These are phyloP conservation scores for Paraphaeosphaeria minitans DNA, from an alignment of 2,329 filamentous ascomycete species.

Conservation along the genomic window DNA sequence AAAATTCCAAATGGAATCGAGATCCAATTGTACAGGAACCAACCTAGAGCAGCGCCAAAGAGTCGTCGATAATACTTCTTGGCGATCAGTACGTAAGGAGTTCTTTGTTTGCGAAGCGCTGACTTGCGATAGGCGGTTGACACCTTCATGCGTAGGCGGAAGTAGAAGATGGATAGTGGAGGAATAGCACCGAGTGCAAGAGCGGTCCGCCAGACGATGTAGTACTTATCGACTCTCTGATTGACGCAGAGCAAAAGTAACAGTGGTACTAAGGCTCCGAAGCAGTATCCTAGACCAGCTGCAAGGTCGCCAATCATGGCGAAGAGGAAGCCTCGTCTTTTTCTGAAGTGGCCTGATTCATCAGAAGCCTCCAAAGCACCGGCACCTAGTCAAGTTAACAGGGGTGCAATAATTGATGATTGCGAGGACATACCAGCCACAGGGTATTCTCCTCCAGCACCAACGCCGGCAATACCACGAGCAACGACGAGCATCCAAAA, in stretches of 20 bases:
- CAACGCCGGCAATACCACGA: slow-evolving; percentile 9
- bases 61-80: slow-evolving; percentile 58
- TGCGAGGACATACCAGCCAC: slow-evolving; percentile 45
- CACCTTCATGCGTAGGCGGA: slow-evolving; percentile 58
- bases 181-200: slow-evolving; percentile 58
- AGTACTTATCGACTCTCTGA: slow-evolving; percentile 49
- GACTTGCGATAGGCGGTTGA: slow-evolving; percentile 57
- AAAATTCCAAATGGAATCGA: slow-evolving; percentile 62
- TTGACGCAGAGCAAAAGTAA: slow-evolving; percentile 58
- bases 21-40: slow-evolving; percentile 63
- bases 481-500: slow-evolving; percentile 12
- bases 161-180: slow-evolving; percentile 59
- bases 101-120: slow-evolving; percentile 47
- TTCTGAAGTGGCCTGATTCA: slow-evolving; percentile 52
- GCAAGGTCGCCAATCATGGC: slow-evolving; percentile 61
- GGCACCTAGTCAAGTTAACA: slow-evolving; percentile 17
- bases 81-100: slow-evolving; percentile 55
- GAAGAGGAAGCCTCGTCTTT: slow-evolving; percentile 61
- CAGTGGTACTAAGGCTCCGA: slow-evolving; percentile 56
- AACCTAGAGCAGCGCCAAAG: slow-evolving; percentile 55
- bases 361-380: slow-evolving; percentile 61
- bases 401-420: background rate
- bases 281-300: slow-evolving; percentile 58
- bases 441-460: slow-evolving; percentile 55
- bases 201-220: slow-evolving; percentile 56